A percentile compares a stretch with the other conserved stretches of the same genome.
Evolutionary conservation across 352 stramenopile species (phyloP).

Genomic region (Globisporangium cystogenes): DNA sequence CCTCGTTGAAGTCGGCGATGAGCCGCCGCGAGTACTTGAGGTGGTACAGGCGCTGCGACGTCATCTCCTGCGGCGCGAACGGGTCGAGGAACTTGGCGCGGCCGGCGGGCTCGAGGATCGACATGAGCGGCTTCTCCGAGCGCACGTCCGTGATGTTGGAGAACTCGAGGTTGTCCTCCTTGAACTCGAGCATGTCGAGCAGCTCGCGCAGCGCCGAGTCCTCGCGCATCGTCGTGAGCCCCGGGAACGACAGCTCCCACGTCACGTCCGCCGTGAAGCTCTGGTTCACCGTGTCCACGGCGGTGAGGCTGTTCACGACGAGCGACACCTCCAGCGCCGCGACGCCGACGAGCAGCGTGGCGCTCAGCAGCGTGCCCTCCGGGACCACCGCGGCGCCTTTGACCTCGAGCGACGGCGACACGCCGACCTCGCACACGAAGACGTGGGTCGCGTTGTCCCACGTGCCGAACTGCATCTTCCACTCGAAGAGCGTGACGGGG

Average conservation of each 20-base stretch:
- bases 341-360: constrained; percentile 19
- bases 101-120: neutral
- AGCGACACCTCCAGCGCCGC: constrained; percentile 15
- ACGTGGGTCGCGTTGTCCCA: constrained; percentile 37
- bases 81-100: constrained; percentile 6
- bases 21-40: constrained; percentile 20
- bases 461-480: constrained; percentile 50
- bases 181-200: constrained; percentile 25
- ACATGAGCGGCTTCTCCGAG: constrained; percentile 4
- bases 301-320: constrained; percentile 19
- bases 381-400: neutral
- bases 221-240: constrained; percentile 24
- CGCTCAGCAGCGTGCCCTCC: constrained; percentile 1
- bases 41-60: constrained; percentile 6
- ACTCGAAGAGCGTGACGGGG: constrained; percentile 30
- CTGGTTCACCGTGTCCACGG: constrained; percentile 23
- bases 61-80: constrained; percentile 3
- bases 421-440: constrained; percentile 41
- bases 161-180: constrained; percentile 26
- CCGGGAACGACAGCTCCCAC: constrained; percentile 20
- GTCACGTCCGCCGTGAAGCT: constrained; percentile 24
- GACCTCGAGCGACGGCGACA: constrained; percentile 3
- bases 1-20: constrained; percentile 25
- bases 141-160: constrained; percentile 19
- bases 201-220: constrained; percentile 25